These are phyloP conservation scores for Cyclostephanos tholiformis DNA, from an alignment of 108 stramenopile genomes.

Conservation along the genomic window DNA sequence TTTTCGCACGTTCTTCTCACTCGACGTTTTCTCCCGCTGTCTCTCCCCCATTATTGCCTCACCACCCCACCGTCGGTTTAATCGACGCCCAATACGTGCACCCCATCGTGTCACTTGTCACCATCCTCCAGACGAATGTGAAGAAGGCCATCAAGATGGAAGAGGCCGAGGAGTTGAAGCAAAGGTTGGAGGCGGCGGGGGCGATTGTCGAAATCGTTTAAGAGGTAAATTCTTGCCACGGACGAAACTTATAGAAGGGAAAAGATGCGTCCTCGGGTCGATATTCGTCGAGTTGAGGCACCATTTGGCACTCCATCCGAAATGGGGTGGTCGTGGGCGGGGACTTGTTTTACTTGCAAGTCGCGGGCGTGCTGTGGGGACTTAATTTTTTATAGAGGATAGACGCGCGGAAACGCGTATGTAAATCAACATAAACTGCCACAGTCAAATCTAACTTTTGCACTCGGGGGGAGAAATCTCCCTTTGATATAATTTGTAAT, in stretches of 20 bases:
- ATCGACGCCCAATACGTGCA: too few species aligned
- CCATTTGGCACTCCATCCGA: not conserved
- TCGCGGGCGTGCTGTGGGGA: not conserved
- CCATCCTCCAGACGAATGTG: constrained; percentile 33
- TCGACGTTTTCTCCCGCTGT: not conserved
- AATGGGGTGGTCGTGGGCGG: not conserved
- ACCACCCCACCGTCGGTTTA: not conserved
- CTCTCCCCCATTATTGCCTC: not conserved
- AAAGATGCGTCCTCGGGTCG: not conserved
- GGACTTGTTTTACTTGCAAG: not conserved
- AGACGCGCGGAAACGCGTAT: too few species aligned
- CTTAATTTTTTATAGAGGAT: too few species aligned
- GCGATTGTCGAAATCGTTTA: constrained; percentile 79
- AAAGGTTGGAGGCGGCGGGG: constrained; percentile 78
- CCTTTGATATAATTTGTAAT: too few species aligned
- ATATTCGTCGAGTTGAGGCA: not conserved
- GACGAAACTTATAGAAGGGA: not conserved
- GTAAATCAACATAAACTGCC: too few species aligned
- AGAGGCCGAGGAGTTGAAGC: constrained; percentile 86
- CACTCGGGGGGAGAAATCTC: too few species aligned
- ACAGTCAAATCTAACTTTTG: too few species aligned
- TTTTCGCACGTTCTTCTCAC: too few species aligned
- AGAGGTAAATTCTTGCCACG: not conserved
- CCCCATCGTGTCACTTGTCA: constrained; percentile 8
- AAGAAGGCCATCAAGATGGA: constrained; percentile 83